Evolutionary conservation across 495 filamentous ascomycete species (phyloP), one percentile per base, ranked within the genome.

Genomic region (Lasiosphaeris hirsuta): DNA sequence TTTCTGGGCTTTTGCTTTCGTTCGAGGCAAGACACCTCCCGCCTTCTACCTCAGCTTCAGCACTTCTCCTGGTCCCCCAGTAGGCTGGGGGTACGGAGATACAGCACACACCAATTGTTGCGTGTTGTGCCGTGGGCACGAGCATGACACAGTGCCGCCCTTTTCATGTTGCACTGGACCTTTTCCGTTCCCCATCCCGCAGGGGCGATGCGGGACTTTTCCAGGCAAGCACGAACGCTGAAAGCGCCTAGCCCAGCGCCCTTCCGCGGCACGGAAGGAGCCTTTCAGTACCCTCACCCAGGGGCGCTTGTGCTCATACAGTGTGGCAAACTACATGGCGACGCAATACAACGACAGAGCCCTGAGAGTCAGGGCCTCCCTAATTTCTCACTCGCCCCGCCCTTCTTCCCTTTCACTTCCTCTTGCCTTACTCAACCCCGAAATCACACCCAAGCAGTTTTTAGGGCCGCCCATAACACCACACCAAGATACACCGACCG

Each of bases 111-210:
- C 41, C 41, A 44, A 47, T 47, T 18, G 44, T 47, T 39, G 51
- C 23, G 43, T 47, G 53, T 47, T 56, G 37, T 56, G 53, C 52
- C 40, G 41, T 34, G 23, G 10, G 50, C 34, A 53, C 34, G 30
- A 56, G 53, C 53, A 33, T 37, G 10, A 13, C 53, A 56, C 53
- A 48, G 53, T 56, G 53, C 44, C 30, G 19, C 19, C 3, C 35
- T 54, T 8, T 38, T 15, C 15, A 47, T 43, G 36, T 30, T 18
- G 8, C 14, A 15, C 14, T 17, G 15, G 49, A 39, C 15, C 49
- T 14, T 51, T 51, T 35, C 36, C n/a, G 9, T 30, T 30, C 23
- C 23, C 23, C 23, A 30, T 30, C 23, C 23, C 23, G 23, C 23
- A 30, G 23, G 23, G 23, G 23, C 23, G 23, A 30, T 30, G 23